Conservation (phyloP, 371 early-diverging fungal genomes). For the Mucor indicus region DNA sequence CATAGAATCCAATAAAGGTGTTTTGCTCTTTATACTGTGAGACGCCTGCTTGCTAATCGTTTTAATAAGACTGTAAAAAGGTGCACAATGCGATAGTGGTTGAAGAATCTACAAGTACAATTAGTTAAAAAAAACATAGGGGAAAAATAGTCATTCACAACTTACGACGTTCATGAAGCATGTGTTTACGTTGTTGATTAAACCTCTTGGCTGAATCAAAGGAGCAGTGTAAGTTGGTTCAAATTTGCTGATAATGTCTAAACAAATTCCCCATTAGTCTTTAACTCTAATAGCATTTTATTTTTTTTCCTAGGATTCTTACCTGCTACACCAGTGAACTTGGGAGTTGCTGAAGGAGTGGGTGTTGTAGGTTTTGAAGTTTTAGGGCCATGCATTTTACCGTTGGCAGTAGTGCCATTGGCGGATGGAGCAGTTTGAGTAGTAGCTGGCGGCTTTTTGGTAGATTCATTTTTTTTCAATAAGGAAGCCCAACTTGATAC, state of each 20-base stretch:
- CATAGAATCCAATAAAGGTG: conserved; percentile 84
- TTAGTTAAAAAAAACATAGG: too few species aligned
- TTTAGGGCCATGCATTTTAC: conserved; percentile 3
- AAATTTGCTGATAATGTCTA: conserved; percentile 55
- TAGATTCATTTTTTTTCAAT: conserved; percentile 34
- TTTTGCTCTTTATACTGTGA: conserved; percentile 70
- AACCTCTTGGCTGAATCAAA: conserved; percentile 82
- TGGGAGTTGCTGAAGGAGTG: conserved; percentile 14
- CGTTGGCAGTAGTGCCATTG: conserved; percentile 7
- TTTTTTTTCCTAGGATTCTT: too few species aligned
- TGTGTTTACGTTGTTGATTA: conserved; percentile 94
- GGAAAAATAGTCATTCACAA: too few species aligned
- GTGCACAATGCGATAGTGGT: conserved; percentile 83
- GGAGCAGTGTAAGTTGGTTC: conserved; percentile 48
- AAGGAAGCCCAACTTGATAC: conserved; percentile 61
- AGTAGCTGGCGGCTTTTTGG: conserved; percentile 11
- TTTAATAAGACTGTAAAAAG: conserved; percentile 83
- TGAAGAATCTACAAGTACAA: conserved; percentile 85
- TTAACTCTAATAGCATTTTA: too few species aligned
- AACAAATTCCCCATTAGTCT: too few species aligned
- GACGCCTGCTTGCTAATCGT: conserved; percentile 62
- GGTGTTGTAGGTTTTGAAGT: conserved; percentile 17
- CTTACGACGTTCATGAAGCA: conserved; percentile 94
- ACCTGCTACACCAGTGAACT: conserved; percentile 54
- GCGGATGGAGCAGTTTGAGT: conserved; percentile 10